Evolutionary conservation across 2,329 filamentous ascomycete genomes (phyloP).

Genomic region (Eutypa lata): DNA sequence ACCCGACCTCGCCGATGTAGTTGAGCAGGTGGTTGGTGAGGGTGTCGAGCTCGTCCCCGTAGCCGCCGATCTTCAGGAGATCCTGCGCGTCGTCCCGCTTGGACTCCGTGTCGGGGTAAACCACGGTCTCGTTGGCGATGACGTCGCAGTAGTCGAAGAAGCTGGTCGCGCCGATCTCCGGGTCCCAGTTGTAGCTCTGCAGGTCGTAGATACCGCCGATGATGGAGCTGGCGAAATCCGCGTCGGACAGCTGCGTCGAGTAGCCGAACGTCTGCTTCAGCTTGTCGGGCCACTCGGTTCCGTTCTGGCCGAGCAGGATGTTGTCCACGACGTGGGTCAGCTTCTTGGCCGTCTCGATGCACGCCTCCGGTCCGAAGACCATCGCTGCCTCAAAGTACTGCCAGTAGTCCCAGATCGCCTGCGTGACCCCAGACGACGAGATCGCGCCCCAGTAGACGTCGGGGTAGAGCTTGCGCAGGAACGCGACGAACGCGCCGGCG

Average conservation of each 20-base stretch:
- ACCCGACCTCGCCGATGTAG: slow-evolving; percentile 44
- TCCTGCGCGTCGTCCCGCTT: slow-evolving; percentile 33
- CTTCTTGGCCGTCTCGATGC: slow-evolving; percentile 61
- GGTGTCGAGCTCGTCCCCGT: slow-evolving; percentile 32
- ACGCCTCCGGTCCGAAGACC: slow-evolving; percentile 52
- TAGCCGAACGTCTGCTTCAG: slow-evolving; percentile 46
- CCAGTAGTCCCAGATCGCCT: slow-evolving; percentile 77
- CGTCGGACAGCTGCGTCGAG: slow-evolving; percentile 37
- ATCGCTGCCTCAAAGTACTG: slow-evolving; percentile 52
- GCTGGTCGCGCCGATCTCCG: slow-evolving; percentile 34
- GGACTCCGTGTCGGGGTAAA: slow-evolving; percentile 40
- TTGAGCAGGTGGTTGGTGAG: slow-evolving; percentile 48
- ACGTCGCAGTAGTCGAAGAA: slow-evolving; percentile 49
- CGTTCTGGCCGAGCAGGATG: slow-evolving; percentile 42
- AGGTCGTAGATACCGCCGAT: slow-evolving; percentile 39
- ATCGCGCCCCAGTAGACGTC: slow-evolving; percentile 47
- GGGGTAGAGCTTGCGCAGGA: slow-evolving; percentile 43
- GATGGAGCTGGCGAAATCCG: slow-evolving; percentile 47
- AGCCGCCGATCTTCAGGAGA: slow-evolving; percentile 40
- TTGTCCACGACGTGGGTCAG: slow-evolving; percentile 50
- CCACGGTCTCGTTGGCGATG: slow-evolving; percentile 37
- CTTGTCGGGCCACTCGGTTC: slow-evolving; percentile 38
- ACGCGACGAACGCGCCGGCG: slow-evolving; percentile 29
- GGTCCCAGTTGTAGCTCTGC: slow-evolving; percentile 54
- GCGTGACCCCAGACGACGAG: slow-evolving; percentile 34